phyloP scores from a whole-genome alignment of 352 stramenopile species.

The Phytophthora pistaciae region DNA sequence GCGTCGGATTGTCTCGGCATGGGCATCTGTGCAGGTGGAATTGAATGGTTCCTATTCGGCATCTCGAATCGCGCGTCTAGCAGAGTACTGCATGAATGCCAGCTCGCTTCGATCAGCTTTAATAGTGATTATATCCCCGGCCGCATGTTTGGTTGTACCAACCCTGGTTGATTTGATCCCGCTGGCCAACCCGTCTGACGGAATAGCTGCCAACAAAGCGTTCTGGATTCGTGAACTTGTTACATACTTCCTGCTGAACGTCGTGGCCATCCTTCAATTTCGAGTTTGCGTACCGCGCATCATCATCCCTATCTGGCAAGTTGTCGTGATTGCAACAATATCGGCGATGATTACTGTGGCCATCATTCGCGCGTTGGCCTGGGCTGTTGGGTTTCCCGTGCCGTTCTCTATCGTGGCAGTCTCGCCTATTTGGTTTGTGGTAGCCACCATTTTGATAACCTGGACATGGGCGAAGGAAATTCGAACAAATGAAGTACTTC shows the following conservation, averaged over 20 bases:
- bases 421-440: constrained; percentile 14
- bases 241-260: constrained; percentile 12
- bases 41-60: constrained; percentile 10
- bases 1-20: neutral
- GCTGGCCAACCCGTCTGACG: constrained; percentile 10
- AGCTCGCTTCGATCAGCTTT: neutral
- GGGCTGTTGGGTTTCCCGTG: constrained; percentile 13
- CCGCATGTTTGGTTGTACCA: constrained; percentile 9
- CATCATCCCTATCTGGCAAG: neutral
- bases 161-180: constrained; percentile 11
- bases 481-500: neutral
- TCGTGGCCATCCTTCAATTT: neutral
- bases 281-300: neutral
- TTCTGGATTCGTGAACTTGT: constrained; percentile 12
- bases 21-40: constrained; percentile 6
- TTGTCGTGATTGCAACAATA: neutral
- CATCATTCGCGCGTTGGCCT: constrained; percentile 6
- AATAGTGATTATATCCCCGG: constrained; percentile 7
- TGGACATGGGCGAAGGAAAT: constrained; percentile 2
- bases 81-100: neutral
- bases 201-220: constrained; percentile 2
- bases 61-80: neutral
- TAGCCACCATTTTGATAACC: constrained; percentile 4
- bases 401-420: constrained; percentile 29
- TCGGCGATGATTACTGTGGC: constrained; percentile 3